These are phyloP conservation scores for Vaccinium myrtillus DNA, from an alignment of 148 eudicot genomes.

Conservation along the genomic window DNA sequence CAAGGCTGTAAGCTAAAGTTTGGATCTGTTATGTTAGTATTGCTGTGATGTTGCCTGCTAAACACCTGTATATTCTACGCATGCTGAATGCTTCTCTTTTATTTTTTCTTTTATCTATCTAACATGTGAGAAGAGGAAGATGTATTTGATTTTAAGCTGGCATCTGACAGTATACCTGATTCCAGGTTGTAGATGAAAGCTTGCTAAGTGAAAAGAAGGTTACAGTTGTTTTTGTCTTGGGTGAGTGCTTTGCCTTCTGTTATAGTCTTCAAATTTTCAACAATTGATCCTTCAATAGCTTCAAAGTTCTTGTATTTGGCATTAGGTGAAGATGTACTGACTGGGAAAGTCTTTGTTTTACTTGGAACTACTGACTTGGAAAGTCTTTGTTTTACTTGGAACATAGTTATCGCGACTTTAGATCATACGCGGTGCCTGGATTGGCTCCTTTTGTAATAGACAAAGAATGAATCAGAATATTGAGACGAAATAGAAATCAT, in stretches of 20 bases:
- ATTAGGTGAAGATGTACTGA: neutral
- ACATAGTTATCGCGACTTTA: neutral
- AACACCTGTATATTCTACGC: neutral
- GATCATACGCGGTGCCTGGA: neutral
- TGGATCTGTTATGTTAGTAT: neutral
- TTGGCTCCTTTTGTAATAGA: neutral
- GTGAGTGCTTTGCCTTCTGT: constrained; percentile 25
- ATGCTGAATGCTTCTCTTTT: constrained; percentile 6
- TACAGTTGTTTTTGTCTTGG: constrained; percentile 48
- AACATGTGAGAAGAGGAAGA: neutral
- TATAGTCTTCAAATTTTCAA: neutral
- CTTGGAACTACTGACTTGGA: neutral
- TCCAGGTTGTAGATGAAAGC: constrained; percentile 41
- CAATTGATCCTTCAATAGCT: neutral
- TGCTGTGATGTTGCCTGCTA: neutral
- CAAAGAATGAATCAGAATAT: neutral
- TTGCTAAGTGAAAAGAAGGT: constrained; percentile 28
- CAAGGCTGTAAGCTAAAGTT: neutral
- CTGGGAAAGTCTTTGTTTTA: neutral
- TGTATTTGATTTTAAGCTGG: neutral
- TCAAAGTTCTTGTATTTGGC: neutral
- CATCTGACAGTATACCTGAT: constrained; percentile 14
- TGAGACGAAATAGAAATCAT: neutral
- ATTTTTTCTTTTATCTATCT: neutral
- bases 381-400: neutral